A percentile compares a stretch with the other conserved stretches of the same genome.
phyloP scores from a whole-genome alignment of 2,329 filamentous ascomycete species.

The Talaromyces piceae region DNA sequence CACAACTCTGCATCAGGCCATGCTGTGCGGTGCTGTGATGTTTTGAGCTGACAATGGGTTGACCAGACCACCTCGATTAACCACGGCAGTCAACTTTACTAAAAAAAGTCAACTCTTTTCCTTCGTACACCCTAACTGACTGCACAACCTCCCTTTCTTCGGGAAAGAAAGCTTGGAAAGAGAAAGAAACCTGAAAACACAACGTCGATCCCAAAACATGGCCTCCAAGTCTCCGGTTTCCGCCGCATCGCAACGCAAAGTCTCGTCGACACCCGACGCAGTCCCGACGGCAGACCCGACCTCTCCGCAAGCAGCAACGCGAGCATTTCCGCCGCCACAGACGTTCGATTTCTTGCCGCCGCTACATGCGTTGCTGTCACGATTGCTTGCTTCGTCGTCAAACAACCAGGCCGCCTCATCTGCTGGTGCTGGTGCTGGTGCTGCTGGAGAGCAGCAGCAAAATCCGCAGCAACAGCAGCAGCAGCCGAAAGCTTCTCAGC shows the following conservation, averaged over 20 bases:
- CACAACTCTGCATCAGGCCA: no score
- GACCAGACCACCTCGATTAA: no score
- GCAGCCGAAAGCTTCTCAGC: slow-evolving; percentile 26
- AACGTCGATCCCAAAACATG: slow-evolving; percentile 20
- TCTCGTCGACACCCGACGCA: slow-evolving; percentile 24
- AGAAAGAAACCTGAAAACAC: neutral
- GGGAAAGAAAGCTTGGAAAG: no score
- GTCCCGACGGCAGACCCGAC: slow-evolving; percentile 24
- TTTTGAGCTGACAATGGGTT: no score
- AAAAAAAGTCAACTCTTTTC: no score
- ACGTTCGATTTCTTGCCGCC: slow-evolving; percentile 80
- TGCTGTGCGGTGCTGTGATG: no score
- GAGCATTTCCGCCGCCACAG: slow-evolving; percentile 68
- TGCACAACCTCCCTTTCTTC: neutral
- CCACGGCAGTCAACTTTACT: no score
- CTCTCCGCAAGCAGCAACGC: slow-evolving; percentile 45
- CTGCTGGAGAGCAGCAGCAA: neutral
- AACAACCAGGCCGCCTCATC: neutral
- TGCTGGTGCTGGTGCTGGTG: neutral
- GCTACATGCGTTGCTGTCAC: slow-evolving; percentile 68
- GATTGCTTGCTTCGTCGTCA: slow-evolving; percentile 47
- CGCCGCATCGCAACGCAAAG: slow-evolving; percentile 34
- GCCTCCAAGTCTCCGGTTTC: slow-evolving; percentile 27
- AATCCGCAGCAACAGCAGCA: slow-evolving; percentile 34
- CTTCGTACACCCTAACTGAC: no score